phyloP scores from a whole-genome alignment of 257 asterid genomes.

The Lycium ferocissimum region DNA sequence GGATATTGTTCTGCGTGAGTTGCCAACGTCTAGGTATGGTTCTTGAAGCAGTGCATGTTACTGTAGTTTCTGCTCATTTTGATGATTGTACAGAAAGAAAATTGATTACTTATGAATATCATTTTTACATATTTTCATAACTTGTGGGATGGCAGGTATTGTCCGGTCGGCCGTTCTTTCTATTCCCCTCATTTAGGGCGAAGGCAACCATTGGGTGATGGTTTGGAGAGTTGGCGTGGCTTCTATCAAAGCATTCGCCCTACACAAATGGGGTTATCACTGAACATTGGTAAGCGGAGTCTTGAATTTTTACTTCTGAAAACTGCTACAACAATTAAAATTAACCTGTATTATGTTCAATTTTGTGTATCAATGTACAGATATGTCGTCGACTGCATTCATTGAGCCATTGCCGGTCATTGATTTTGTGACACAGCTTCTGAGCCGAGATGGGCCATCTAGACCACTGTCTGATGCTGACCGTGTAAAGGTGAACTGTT shows the following conservation, averaged over 20 bases:
- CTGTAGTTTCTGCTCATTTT: conserved; percentile 5
- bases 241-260: conserved; percentile 98
- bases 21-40: conserved; percentile 71
- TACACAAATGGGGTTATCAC: conserved; percentile 95
- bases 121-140: neutral
- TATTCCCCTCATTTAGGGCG: conserved; percentile 80
- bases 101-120: neutral
- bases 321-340: neutral
- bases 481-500: conserved; percentile 77
- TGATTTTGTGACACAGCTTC: conserved; percentile 84
- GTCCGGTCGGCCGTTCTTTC: conserved; percentile 85
- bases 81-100: neutral
- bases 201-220: conserved; percentile 90
- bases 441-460: conserved; percentile 73
- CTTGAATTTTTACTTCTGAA: neutral
- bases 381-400: conserved; percentile 98
- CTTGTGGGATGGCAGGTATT: conserved; percentile 50
- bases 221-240: conserved; percentile 97
- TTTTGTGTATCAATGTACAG: conserved; percentile 48
- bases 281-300: conserved; percentile 73
- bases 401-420: conserved; percentile 94
- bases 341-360: neutral
- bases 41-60: neutral
- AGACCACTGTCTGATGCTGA: conserved; percentile 93
- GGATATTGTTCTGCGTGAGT: conserved; percentile 93